Evolutionary conservation across 2,329 filamentous ascomycete genomes (phyloP), one percentile per base, ranked within the genome.

Genomic region (Fusarium udum): DNA sequence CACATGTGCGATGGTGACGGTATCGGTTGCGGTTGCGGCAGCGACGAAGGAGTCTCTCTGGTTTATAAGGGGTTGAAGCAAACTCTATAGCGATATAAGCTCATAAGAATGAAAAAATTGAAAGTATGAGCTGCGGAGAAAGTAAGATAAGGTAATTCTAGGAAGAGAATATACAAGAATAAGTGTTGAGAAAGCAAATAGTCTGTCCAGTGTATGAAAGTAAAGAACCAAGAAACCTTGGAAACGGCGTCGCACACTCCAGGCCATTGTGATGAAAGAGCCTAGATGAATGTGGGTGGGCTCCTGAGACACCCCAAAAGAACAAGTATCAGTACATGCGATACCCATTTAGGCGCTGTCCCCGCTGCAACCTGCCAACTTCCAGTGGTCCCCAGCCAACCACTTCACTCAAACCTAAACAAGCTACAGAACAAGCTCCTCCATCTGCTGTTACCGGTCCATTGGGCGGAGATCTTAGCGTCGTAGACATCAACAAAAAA

Each of bases 1-100:
- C 72, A 76, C 75, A 77, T 77, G 75, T 76, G 75, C 63, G 65
- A 73, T 62, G 57, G 53, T 42, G 60, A 76, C 34, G 53, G 46
- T 32, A 56, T 56, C 43, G 69, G 66, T 72, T 76, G 72, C 63
- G 75, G 68, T 72, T 76, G 72, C 63, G 75, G 68, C 61, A 73
- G 72, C 66, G 75, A 74, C 70, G 70, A 68, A 63, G 69, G 64
- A 59, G 42, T 40, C 20, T 39, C 42, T 45, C n/a, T 63, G 26
- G 48, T 39, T 60, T 61, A 48, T 67, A 74, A 32, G 72, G 64
- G 64, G 59, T 31, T 56, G 39, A 64, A 55, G 52, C 40, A 48
- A 31, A 42, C 28, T 67, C 34, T 46, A 67, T 39, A 37, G 51
- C 15, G n/a, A 55, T 37, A 39, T n/a, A 55, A 55, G 59, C 40